A percentile compares a stretch with the other conserved stretches of the same genome.
phyloP scores from a whole-genome alignment of 495 filamentous ascomycete genomes.

The Hapsidospora chrysogenum region DNA sequence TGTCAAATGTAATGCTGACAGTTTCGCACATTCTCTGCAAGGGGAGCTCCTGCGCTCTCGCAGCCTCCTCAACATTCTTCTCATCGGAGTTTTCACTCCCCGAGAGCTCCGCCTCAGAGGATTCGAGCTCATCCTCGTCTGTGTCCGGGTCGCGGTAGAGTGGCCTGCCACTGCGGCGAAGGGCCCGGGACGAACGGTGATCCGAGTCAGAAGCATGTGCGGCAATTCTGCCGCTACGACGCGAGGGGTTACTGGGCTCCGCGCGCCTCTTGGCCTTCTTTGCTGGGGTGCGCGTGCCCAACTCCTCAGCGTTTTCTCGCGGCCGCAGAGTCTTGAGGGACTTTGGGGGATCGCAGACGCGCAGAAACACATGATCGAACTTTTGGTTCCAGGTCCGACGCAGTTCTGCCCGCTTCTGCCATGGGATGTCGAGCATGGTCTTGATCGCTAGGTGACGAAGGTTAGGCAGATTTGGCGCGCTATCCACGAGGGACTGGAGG shows the following conservation, averaged over 20 bases:
- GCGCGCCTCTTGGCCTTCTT: background rate
- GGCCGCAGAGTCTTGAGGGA: slow-evolving; percentile 13
- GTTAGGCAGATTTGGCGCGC: slow-evolving; percentile 40
- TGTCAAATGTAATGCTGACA: slow-evolving; percentile 70
- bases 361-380: slow-evolving; percentile 47
- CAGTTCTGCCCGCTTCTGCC: slow-evolving; percentile 61
- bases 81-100: background rate
- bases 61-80: background rate
- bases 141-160: slow-evolving; percentile 17
- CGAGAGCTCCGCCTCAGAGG: background rate
- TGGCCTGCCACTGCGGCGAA: slow-evolving; percentile 7
- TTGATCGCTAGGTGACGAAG: slow-evolving; percentile 53
- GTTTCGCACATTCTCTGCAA: slow-evolving; percentile 66
- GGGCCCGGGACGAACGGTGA: slow-evolving; percentile 7
- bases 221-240: slow-evolving; percentile 12
- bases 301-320: slow-evolving; percentile 2
- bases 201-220: slow-evolving; percentile 3
- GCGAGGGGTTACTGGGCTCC: slow-evolving; percentile 1
- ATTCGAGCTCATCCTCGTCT: slow-evolving; percentile 4
- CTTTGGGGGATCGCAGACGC: slow-evolving; percentile 34
- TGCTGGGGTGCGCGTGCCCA: background rate
- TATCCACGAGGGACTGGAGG: slow-evolving; percentile 57
- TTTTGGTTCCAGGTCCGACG: slow-evolving; percentile 53
- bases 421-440: slow-evolving; percentile 54
- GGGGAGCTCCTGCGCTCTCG: slow-evolving; percentile 3